Base-by-base conservation (phyloP, 257 asterid species). In the Anisodus acutangulus region DNA sequence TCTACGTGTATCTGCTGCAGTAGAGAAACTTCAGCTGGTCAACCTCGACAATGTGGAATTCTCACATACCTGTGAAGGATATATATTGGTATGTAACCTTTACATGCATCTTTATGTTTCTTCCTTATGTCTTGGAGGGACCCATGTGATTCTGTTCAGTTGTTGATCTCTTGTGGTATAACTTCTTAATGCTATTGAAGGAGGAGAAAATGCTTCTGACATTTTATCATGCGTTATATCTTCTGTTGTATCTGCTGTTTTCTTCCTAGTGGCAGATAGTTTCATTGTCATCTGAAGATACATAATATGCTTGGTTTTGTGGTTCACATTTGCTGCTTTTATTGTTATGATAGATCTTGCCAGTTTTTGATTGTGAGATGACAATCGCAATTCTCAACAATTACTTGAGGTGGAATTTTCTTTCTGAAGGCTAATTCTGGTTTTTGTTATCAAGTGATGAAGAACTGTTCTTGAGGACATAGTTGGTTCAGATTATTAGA, bases 71-170 rank as follows among this genome's bases (percentile, higher is more conserved):
- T 83, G 90, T n/a, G 92, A 87, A 71, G 91, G 92, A 79, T 86
- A 90, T 85, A 87, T 88, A 84, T 88, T 94, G 97, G 98, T 94
- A 84, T 82, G 89, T 80, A 72, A 59, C 78, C 57, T 83, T 81
- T 31, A 8, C 41, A 67, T 53, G 12, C 83, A 31, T 37, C 82
- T 66, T 54, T 71, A 51, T 72, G 37, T 69, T 60, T 59, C 37
- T 63, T 17, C 13, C 80, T 72, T 47, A 3, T 45, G 45, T 72
- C n/a, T 72, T 72, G n/a, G 35, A 45, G 80, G n/a, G 10, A 72
- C 41, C 59, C 26, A 10, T 72, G 59, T 72, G 41, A 72, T 72
- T 45, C 39, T 12, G 41, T 45, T 72, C 59, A 72, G n/a, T n/a
- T n/a, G 59, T 47, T 19, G 58, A 72, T 72, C 80, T 72, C 17